phyloP scores from a whole-genome alignment of 192 early-diverging fungal genomes.

The Podila horticola region DNA sequence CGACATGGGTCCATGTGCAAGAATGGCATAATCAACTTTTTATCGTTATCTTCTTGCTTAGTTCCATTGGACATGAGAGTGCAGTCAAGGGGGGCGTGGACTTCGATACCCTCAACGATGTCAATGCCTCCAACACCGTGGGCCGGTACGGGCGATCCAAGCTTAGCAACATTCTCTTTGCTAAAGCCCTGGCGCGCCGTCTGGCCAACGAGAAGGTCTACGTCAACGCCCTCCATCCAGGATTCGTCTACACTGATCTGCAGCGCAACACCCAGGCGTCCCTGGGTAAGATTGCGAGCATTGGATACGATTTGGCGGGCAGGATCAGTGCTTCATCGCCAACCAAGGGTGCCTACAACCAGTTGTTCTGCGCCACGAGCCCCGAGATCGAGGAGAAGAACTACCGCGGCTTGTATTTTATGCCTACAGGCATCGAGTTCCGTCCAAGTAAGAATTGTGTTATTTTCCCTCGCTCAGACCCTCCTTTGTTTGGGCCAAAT shows the following conservation, averaged over 20 bases:
- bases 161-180: conserved; percentile 63
- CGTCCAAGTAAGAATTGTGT: conserved; percentile 8
- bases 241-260: conserved; percentile 63
- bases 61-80: conserved; percentile 49
- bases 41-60: not conserved
- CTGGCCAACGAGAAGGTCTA: conserved; percentile 45
- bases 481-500: not conserved
- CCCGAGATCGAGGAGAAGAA: conserved; percentile 62
- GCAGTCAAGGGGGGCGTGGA: conserved; percentile 47
- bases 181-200: conserved; percentile 57
- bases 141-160: conserved; percentile 61
- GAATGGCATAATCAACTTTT: too few relatives aligned
- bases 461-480: too few relatives aligned
- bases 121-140: conserved; percentile 27
- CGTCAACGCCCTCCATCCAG: conserved; percentile 63
- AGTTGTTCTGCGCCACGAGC: conserved; percentile 63
- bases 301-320: conserved; percentile 25
- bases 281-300: conserved; percentile 14
- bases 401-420: conserved; percentile 47
- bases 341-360: conserved; percentile 59
- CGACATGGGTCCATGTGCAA: too few relatives aligned
- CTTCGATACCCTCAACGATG: conserved; percentile 57
- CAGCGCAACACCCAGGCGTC: conserved; percentile 28
- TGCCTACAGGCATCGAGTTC: conserved; percentile 35
- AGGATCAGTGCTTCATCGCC: conserved; percentile 34